Base-by-base conservation (phyloP, 1,139 yeast species). In the Pichia kudriavzevii region DNA sequence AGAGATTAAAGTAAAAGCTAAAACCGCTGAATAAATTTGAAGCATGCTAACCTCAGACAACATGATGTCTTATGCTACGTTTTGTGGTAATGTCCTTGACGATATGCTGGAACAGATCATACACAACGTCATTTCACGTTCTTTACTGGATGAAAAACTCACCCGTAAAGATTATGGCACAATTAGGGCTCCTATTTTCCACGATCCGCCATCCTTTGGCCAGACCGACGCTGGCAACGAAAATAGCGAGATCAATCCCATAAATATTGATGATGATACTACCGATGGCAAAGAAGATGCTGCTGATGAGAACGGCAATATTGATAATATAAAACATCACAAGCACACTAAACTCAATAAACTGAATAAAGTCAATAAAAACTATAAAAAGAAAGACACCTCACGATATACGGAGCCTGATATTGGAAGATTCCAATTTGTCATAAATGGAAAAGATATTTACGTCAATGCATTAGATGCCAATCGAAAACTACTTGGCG, bases 381-480 rank as follows among this genome's bases (percentile, higher is more conserved):
- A 18, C 13, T 5, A 27, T 18, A 13, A 23, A 23, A 10, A 8
- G n/a, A 8, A 7, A 8, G 26, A 7, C 7, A 9, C 16, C 16
- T 13, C 22, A 21, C 9, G 46, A 43, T 8, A 30, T 30, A 10
- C 25, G 11, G 47, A 44, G 16, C 49, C 47, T 4, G 59, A 55
- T 32, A 44, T 50, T 14, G 59, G 57, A 12, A 37, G 59, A 28
- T 39, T 53, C 25, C 30, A 31, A 20, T 47, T 38, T 53, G 53
- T 40, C 40, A 45, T 35, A 40, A 49, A 37, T 22, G 74, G 74
- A 2, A 55, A 60, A 32, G 79, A 73, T 40, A 63, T 73, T 13
- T 73, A 69, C 48, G 72, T 74, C 1, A 64, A 65, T 32, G 46
- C 47, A 7, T 12, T 44, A 2, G 33, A 31, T 10, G 41, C 39